Evolutionary conservation across 495 filamentous ascomycete species (phyloP), one percentile per base, ranked within the genome.

Genomic region (Bryoglossum gracile): DNA sequence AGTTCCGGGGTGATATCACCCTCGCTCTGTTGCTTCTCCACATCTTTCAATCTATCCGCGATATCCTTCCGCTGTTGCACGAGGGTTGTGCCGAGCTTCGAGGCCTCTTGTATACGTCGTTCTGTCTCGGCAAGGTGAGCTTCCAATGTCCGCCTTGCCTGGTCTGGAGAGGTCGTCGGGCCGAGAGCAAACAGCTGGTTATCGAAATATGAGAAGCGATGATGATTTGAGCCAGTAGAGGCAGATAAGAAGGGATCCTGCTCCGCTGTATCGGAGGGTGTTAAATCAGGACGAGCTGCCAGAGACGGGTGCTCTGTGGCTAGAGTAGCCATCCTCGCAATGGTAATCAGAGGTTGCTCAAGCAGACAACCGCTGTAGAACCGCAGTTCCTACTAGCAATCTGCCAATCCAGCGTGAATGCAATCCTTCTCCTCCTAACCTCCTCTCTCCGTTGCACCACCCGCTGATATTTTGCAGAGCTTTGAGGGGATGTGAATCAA

Each of bases 111-210:
- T 55, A 97, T 81, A 50, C 90, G 76, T 44, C 89, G 83, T 50
- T 94, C 86, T 0, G 91, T 95, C 62, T 98, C 94, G 21, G 81
- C 78, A 28, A 97, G 72, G 65, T 95, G 94, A 35, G 89, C 89
- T 66, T 95, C 84, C 24, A 98, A 73, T 25, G 89, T 88, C 41
- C 84, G 82, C 63, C 86, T 92, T 4, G 88, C 84, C 57, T 96
- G 89, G 25, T 82, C 78, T 26, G 91, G 87, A 0, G 92, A 95
- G 2, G 81, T 71, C 23, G 78, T 74, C 4, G 84, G 76, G 58
- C 84, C 83, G n/a, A 92, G 66, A 28, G 81, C 82, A 57, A 94
- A 86, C 19, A 89, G 65, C 43, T 89, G 80, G 5, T 74, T 77
- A 58, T 94, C 86, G 60, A 92, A 91, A 37, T 80, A 72, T 19